Evolutionary conservation across 106 monocot species (phyloP).

Genomic region (Dioscorea dumetorum): DNA sequence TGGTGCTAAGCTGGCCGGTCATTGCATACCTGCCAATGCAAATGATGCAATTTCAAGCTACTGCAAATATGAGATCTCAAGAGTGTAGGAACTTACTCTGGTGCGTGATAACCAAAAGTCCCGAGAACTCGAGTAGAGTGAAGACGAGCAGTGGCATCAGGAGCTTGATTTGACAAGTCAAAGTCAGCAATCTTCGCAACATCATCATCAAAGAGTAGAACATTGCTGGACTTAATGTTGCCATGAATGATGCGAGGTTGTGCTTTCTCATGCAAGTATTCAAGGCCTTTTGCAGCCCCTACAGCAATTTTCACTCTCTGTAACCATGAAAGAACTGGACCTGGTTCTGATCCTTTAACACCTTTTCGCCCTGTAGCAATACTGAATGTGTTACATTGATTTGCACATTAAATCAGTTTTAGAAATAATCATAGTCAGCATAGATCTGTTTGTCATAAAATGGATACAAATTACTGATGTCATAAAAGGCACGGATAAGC

Average conservation of each 20-base stretch:
- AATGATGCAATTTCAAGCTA: too few species aligned
- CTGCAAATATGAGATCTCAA: too few species aligned
- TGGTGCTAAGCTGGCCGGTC: slow-evolving; percentile 35
- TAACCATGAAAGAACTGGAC: slow-evolving; percentile 25
- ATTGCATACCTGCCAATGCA: slow-evolving; percentile 23
- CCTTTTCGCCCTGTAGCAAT: slow-evolving; percentile 26
- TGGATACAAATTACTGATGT: too few species aligned
- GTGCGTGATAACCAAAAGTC: slow-evolving; percentile 39
- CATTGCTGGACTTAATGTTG: slow-evolving; percentile 31
- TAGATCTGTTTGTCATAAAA: too few species aligned
- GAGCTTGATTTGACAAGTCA: slow-evolving; percentile 33
- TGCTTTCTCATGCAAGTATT: slow-evolving; percentile 32
- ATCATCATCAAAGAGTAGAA: slow-evolving; percentile 28
- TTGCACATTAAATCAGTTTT: too few species aligned
- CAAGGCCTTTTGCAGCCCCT: slow-evolving; percentile 31
- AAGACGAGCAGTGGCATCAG: slow-evolving; percentile 33
- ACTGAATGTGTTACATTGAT: too few species aligned
- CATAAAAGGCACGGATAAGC: too few species aligned
- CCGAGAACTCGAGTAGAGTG: slow-evolving; percentile 37
- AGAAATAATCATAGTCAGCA: too few species aligned
- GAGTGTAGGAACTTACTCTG: slow-evolving; percentile 17
- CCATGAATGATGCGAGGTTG: slow-evolving; percentile 29
- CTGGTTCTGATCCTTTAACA: slow-evolving; percentile 36
- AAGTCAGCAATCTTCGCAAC: slow-evolving; percentile 35
- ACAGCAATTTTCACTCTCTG: slow-evolving; percentile 36